Evolutionary conservation across 257 asterid genomes (phyloP), one percentile per base, ranked within the genome.

Genomic region (Plantago ovata): DNA sequence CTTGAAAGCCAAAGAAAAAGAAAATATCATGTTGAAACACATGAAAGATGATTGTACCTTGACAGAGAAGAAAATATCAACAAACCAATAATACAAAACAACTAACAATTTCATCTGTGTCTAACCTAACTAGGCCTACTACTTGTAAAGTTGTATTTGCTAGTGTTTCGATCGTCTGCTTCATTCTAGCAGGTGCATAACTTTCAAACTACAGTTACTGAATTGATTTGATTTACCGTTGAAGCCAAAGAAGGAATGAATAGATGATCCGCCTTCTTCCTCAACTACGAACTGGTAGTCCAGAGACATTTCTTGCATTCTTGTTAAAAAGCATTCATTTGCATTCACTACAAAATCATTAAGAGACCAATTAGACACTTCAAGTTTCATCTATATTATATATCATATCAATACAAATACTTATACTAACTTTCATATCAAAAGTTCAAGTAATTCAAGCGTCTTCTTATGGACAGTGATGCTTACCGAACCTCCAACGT

Each of bases 221-320:
- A 10, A 49, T 13, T 3, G 1, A 49, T 7, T 48, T 49, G n/a
- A 49, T 22, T 20, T 9, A 84, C 94, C 83, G 46, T 81, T 84
- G 73, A 81, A 81, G 54, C 94, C 94, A 61, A 84, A 81, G 72
- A 84, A 81, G 16, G 84, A 62, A 43, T 72, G 70, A 28, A 77
- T 73, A 10, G 82, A 67, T 18, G 86, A 79, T 20, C 89, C 94
- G 24, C 79, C 87, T 84, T 84, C 94, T 79, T 84, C 86, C 66
- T 84, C 94, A 65, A 81, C 89, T 51, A 53, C 70, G 63, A 84
- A 81, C 71, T 84, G 94, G 56, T 84, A 84, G 65, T 81, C 81
- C 18, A 84, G 52, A 16, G 94, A 77, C 94, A 81, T 84, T 60
- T 81, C 84, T 71, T 81, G 90, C 75, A 82, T 75, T 43, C 87